phyloP scores from a whole-genome alignment of 176 grass and related monocot species.

The Calamus simplicifolius region DNA sequence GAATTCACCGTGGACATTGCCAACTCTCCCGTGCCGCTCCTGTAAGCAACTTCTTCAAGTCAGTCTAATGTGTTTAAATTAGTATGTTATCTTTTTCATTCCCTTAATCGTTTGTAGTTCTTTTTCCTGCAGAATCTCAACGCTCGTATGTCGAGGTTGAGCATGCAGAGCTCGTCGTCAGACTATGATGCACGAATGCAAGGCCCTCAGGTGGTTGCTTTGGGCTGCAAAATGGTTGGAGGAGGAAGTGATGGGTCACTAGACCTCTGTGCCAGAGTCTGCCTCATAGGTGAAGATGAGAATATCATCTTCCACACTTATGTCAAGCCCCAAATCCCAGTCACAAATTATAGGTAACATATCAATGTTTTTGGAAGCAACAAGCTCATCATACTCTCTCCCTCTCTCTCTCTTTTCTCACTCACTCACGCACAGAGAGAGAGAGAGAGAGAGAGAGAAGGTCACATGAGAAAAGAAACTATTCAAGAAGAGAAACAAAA shows the following conservation, averaged over 20 bases:
- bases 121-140: background rate
- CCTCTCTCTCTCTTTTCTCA: no score
- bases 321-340: slow-evolving; percentile 43
- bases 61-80: background rate
- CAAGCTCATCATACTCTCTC: no score
- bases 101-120: no score
- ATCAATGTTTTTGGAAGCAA: no score
- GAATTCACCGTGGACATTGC: slow-evolving; percentile 53
- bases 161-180: slow-evolving; percentile 9
- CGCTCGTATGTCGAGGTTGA: slow-evolving; percentile 47
- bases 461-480: no score
- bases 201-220: slow-evolving; percentile 36
- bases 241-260: slow-evolving; percentile 64
- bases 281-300: slow-evolving; percentile 68
- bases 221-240: slow-evolving; percentile 72
- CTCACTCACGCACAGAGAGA: no score
- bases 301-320: slow-evolving; percentile 69
- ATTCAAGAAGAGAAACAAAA: no score
- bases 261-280: slow-evolving; percentile 63
- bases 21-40: slow-evolving; percentile 59
- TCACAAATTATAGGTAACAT: slow-evolving; percentile 71
- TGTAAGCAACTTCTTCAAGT: slow-evolving; percentile 5
- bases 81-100: background rate
- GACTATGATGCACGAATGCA: background rate
- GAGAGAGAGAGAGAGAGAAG: no score